Evolutionary conservation across 176 grass and related monocot genomes (phyloP), one percentile per base, ranked within the genome.

Genomic region (Eleusine coracana): DNA sequence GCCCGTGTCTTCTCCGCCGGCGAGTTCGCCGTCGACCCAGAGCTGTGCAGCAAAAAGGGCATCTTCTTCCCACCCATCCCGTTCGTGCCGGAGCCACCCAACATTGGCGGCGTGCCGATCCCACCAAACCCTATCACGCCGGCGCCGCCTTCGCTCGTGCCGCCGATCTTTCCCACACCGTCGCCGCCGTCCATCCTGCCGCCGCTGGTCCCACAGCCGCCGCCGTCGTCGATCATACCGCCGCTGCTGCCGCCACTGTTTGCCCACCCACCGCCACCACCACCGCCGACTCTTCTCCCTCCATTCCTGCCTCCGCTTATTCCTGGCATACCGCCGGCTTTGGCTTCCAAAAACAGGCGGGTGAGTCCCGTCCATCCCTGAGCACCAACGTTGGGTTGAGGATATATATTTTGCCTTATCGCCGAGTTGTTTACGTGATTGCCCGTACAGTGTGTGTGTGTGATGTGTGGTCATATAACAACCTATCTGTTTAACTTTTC

Each of bases 71-170:
- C 87, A 44, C 82, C 87, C 44, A 6, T 89, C 12, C 87, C 87
- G 34, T 18, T 89, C 5, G 87, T 89, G 52, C 82, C 87, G 34
- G 87, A 89, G 64, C 87, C 87, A 11, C 87, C 82, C 0, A 89
- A 89, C 87, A 21, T 85, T 23, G 87, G 87, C 44, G 87, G 87
- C 77, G 87, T 89, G 82, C 87, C 87, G 0, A 81, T 89, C 54
- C 87, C 82, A 20, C 87, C 87, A 5, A 89, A 89, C 82, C 87
- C 87, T 9, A 23, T 89, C 52, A 89, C 82, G 63, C 87, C 82
- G 0, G 82, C 82, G 1, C 87, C 87, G 63, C 87, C 87, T 17
- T 75, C 87, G 0, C 82, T 89, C 34, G 62, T 89, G 42, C 87
- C 87, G 0, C 87, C 87, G 64, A 3, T 85, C 21, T n/a, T 85